These are phyloP conservation scores for Wickerhamomyces sydowiorum DNA, from an alignment of 805 yeast species.

Conservation along the genomic window DNA sequence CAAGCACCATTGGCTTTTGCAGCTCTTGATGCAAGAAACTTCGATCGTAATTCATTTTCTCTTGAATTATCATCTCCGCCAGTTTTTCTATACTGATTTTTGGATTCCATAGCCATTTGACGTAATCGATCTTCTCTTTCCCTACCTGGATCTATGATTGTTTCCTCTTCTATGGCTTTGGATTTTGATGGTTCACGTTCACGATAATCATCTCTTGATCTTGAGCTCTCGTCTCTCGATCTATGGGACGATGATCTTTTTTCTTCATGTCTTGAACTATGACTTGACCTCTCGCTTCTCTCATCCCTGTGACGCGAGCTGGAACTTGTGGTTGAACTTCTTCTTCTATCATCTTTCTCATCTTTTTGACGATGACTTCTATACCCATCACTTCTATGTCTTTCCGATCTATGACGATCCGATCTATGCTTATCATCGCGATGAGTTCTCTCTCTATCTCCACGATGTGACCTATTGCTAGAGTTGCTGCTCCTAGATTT, in stretches of 20 bases:
- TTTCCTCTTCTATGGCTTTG: background rate
- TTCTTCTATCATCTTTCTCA: slow-evolving; percentile 2
- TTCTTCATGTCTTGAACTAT: background rate
- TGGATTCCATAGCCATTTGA: background rate
- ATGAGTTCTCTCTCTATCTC: slow-evolving; percentile 4
- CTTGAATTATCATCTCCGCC: background rate
- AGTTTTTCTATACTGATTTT: background rate
- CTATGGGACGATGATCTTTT: background rate
- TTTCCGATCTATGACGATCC: background rate
- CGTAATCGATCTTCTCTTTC: background rate
- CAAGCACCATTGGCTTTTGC: no score
- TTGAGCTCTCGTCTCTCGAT: background rate
- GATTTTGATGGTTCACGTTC: background rate
- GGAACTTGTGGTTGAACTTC: background rate
- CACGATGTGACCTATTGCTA: slow-evolving; percentile 11
- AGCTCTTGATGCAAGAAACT: background rate
- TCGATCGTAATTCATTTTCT: background rate
- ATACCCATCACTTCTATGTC: slow-evolving; percentile 4
- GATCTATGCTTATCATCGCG: slow-evolving; percentile 4
- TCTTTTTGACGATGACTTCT: slow-evolving; percentile 4
- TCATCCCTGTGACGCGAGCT: background rate
- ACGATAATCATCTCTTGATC: background rate
- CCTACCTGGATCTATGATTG: background rate
- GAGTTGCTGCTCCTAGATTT: background rate
- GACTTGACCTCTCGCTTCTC: background rate